These are phyloP conservation scores for Heterobasidion parviporum DNA, from an alignment of 1,284 basidiomycete species.

Conservation along the genomic window DNA sequence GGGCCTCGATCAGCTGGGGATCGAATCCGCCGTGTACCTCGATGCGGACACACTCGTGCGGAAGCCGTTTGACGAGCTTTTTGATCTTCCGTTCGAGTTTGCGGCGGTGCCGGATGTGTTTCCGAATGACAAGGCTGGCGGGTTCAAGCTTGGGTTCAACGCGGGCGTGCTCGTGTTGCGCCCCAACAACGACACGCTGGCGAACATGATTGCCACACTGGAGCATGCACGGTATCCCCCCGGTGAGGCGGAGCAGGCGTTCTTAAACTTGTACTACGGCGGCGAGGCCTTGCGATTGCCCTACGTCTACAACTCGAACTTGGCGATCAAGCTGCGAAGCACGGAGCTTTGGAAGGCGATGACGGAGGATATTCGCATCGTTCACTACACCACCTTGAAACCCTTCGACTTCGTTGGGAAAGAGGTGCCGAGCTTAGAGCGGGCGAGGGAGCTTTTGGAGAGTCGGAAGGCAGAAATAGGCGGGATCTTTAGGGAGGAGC, in stretches of 20 bases:
- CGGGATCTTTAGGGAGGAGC: not conserved
- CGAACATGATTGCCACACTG: conserved; percentile 27
- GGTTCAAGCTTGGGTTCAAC: conserved; percentile 32
- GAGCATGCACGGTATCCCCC: conserved; percentile 26
- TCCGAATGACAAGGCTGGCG: conserved; percentile 22
- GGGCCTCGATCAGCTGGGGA: conserved; percentile 27
- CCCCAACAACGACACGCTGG: conserved; percentile 23
- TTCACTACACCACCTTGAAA: conserved; percentile 35
- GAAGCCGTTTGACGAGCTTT: conserved; percentile 37
- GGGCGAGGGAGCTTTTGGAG: not conserved
- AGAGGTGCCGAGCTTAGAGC: not conserved
- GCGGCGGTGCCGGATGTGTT: conserved; percentile 37
- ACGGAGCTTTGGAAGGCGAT: conserved; percentile 28
- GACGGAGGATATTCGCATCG: conserved; percentile 23
- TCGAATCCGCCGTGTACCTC: conserved; percentile 24
- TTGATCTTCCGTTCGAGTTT: conserved; percentile 32
- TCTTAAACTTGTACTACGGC: conserved; percentile 35
- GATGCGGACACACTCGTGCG: conserved; percentile 35
- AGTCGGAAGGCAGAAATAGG: not conserved
- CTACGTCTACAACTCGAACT: conserved; percentile 36
- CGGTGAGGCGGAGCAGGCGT: conserved; percentile 33
- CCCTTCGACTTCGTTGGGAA: conserved; percentile 20
- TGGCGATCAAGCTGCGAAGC: conserved; percentile 31
- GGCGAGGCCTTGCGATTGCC: conserved; percentile 29
- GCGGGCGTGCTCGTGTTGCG: conserved; percentile 33